Evolutionary conservation across 352 stramenopile species (phyloP).

Genomic region (Elongisporangium undulatum): DNA sequence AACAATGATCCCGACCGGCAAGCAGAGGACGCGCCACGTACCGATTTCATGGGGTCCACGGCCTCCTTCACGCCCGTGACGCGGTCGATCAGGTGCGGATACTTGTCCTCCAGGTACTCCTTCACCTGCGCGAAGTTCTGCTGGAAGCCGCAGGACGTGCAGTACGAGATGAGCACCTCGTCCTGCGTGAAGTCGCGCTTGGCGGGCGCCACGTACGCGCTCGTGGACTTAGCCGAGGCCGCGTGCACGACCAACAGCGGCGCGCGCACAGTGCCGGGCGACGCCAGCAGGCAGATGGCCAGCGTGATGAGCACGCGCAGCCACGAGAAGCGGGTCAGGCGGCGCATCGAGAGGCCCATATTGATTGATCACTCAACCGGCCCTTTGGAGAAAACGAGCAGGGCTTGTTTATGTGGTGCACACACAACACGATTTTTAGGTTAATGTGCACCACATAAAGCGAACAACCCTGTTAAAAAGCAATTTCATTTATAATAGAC

Average conservation of each 20-base stretch:
- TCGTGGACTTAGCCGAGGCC: constrained; percentile 11
- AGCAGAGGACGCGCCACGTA: constrained; percentile 8
- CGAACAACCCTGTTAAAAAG: too few species aligned
- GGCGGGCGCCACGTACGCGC: constrained; percentile 2
- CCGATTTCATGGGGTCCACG: constrained; percentile 44
- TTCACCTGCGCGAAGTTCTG: constrained; percentile 77
- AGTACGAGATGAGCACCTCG: constrained; percentile 59
- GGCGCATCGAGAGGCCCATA: constrained; percentile 12
- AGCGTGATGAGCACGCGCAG: constrained; percentile 23
- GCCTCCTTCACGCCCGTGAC: constrained; percentile 58
- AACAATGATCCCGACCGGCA: background rate
- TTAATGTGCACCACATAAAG: too few species aligned
- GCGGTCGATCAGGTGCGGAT: constrained; percentile 64
- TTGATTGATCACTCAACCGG: background rate
- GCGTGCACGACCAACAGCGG: background rate
- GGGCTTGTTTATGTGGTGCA: background rate
- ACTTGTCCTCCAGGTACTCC: constrained; percentile 63
- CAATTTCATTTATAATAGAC: too few species aligned
- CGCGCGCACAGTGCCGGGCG: constrained; percentile 7
- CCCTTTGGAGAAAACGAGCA: too few species aligned
- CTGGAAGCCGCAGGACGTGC: constrained; percentile 73
- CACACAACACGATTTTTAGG: background rate
- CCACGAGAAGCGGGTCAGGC: constrained; percentile 16
- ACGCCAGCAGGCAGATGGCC: constrained; percentile 20
- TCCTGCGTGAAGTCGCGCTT: constrained; percentile 51